Percentiles rank a stretch among this genome's conserved stretches.
Conservation (phyloP, 768 basidiomycete species). For the Naganishia onofrii region DNA sequence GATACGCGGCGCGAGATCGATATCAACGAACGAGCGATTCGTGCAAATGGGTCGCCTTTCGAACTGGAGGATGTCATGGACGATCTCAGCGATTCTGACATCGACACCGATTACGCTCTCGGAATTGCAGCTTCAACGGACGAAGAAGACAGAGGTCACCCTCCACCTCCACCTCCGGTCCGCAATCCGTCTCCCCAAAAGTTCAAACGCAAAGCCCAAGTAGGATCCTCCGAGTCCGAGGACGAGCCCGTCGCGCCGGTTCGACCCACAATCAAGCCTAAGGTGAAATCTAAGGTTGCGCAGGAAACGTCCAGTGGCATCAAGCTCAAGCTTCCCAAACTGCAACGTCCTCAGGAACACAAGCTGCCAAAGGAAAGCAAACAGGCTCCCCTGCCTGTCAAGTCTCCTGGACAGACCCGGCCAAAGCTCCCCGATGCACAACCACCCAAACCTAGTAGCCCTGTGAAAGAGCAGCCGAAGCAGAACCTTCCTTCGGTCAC, state of each 20-base stretch:
- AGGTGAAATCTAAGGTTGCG: background rate
- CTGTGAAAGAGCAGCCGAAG: background rate
- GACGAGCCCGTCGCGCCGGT: background rate
- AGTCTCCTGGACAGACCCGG: background rate
- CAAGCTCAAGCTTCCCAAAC: conserved; percentile 18
- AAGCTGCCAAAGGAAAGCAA: background rate
- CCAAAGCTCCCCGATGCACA: background rate
- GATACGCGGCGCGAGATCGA: conserved; percentile 15
- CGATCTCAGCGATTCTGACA: background rate
- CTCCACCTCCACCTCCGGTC: background rate
- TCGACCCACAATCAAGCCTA: background rate
- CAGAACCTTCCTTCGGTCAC: background rate
- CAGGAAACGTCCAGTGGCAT: conserved; percentile 10
- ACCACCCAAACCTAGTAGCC: background rate
- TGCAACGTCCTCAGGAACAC: background rate
- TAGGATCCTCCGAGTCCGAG: too few relatives aligned
- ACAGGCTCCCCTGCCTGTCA: background rate
- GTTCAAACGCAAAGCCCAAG: conserved; percentile 5
- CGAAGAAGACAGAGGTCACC: background rate
- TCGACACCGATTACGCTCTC: conserved; percentile 13
- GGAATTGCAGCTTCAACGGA: background rate
- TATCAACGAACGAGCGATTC: conserved; percentile 1
- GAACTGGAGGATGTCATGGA: background rate
- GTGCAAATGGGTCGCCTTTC: background rate
- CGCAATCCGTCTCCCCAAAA: background rate